phyloP scores from a whole-genome alignment of 1,139 yeast genomes.

The Nematodospora anomalae region DNA sequence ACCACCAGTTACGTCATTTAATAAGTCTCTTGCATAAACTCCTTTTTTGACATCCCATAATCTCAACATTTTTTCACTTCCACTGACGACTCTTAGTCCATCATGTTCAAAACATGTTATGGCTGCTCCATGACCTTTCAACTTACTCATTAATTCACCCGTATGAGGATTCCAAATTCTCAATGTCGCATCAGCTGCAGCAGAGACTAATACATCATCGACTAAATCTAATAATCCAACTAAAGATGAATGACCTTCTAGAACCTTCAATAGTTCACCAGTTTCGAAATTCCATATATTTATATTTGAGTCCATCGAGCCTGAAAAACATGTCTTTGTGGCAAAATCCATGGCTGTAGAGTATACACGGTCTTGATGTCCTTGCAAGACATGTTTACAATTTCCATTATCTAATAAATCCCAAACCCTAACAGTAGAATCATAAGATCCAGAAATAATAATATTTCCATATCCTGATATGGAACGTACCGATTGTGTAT shows the following conservation, averaged over 20 bases:
- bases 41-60: constrained; percentile 86
- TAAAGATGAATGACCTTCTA: constrained; percentile 84
- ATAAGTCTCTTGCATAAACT: constrained; percentile 67
- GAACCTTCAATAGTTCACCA: constrained; percentile 64
- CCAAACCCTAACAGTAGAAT: constrained; percentile 91
- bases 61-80: constrained; percentile 79
- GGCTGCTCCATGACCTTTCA: constrained; percentile 85
- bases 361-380: constrained; percentile 86
- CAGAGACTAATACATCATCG: constrained; percentile 81
- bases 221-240: constrained; percentile 86
- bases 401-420: constrained; percentile 67
- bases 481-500: constrained; percentile 83
- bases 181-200: constrained; percentile 92
- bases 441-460: constrained; percentile 88
- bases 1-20: constrained; percentile 74
- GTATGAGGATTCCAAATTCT: constrained; percentile 90
- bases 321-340: constrained; percentile 81
- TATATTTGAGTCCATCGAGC: constrained; percentile 88
- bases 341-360: constrained; percentile 79
- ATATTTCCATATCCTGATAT: constrained; percentile 84
- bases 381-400: constrained; percentile 72
- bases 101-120: constrained; percentile 94
- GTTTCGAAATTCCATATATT: constrained; percentile 85
- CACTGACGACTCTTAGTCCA: constrained; percentile 81
- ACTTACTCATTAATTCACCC: constrained; percentile 65